phyloP scores from a whole-genome alignment of 2,329 filamentous ascomycete genomes.

The Neopestalotiopsis sp. region DNA sequence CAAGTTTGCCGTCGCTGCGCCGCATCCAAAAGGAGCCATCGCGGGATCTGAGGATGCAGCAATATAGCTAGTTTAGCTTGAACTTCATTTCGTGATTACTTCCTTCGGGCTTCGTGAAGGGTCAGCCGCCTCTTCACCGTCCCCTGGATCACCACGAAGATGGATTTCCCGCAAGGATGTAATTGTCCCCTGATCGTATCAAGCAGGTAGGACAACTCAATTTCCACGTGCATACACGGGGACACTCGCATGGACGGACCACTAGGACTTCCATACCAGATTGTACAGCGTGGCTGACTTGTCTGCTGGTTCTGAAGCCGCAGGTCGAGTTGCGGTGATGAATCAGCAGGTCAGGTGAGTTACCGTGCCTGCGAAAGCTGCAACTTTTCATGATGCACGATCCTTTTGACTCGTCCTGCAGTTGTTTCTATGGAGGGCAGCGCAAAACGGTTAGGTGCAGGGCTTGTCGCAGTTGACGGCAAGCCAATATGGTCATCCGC shows the following conservation, averaged over 20 bases:
- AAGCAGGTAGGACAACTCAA: conserved; percentile 10
- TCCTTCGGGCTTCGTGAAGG: not conserved
- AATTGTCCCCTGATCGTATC: not conserved
- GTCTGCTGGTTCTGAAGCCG: not conserved
- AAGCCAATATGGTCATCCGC: not conserved
- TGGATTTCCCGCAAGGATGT: not conserved
- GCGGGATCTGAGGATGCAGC: conserved; percentile 6
- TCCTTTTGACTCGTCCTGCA: conserved; percentile 2
- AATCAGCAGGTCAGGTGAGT: conserved; percentile 4
- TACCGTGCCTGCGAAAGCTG: not conserved
- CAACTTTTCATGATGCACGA: not conserved
- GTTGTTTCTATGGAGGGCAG: not conserved
- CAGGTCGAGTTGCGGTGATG: not conserved
- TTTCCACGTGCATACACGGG: conserved; percentile 13
- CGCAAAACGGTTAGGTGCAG: not conserved
- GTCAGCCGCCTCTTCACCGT: not conserved
- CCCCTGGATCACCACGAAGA: not conserved
- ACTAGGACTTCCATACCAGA: not conserved
- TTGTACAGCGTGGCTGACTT: not conserved
- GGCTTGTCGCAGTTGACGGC: not conserved
- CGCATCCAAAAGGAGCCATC: conserved; percentile 2
- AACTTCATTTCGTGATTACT: not conserved
- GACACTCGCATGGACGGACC: not conserved
- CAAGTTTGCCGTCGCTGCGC: not conserved
- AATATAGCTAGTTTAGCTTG: not conserved